Percentiles rank a stretch among this genome's conserved stretches.
Conservation (phyloP, 2,329 filamentous ascomycete genomes). For the Intubia oerlemansii region DNA sequence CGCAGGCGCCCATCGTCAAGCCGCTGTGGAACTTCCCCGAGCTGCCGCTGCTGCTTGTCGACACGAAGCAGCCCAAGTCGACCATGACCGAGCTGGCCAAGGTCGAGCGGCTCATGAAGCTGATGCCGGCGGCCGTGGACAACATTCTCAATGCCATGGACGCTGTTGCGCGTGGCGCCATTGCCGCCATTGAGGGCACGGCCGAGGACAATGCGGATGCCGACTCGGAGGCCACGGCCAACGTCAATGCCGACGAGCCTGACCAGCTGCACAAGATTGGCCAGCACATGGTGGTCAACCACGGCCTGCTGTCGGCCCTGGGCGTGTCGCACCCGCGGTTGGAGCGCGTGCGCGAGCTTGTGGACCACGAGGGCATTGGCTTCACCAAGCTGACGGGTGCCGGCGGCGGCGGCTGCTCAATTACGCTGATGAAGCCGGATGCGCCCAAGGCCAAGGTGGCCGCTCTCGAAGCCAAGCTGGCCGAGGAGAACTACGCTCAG, state of each 20-base stretch:
- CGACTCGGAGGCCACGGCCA: background rate
- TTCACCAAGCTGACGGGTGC: constrained; percentile 97
- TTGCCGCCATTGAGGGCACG: constrained; percentile 33
- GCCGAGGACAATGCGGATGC: constrained; percentile 35
- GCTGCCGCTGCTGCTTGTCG: constrained; percentile 70
- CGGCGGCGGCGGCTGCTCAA: constrained; percentile 87
- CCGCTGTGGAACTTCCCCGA: constrained; percentile 79
- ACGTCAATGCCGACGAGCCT: constrained; percentile 21
- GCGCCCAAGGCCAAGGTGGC: constrained; percentile 32
- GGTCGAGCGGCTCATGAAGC: constrained; percentile 48
- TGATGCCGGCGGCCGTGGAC: constrained; percentile 57
- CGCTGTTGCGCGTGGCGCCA: constrained; percentile 36
- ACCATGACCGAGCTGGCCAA: constrained; percentile 74
- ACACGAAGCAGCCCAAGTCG: constrained; percentile 73
- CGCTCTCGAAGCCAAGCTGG: constrained; percentile 42
- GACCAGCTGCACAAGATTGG: constrained; percentile 52
- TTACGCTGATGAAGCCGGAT: constrained; percentile 63
- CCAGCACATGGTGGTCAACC: constrained; percentile 81
- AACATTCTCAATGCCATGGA: constrained; percentile 75
- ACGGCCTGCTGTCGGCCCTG: constrained; percentile 73
- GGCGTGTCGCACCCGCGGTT: constrained; percentile 89
- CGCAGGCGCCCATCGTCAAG: constrained; percentile 52
- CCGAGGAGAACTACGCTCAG: constrained; percentile 53
- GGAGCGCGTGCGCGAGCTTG: constrained; percentile 75
- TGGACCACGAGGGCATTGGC: constrained; percentile 73